Evolutionary conservation across 495 filamentous ascomycete genomes (phyloP), one percentile per base, ranked within the genome.

Genomic region (Talaromyces trachyspermus): DNA sequence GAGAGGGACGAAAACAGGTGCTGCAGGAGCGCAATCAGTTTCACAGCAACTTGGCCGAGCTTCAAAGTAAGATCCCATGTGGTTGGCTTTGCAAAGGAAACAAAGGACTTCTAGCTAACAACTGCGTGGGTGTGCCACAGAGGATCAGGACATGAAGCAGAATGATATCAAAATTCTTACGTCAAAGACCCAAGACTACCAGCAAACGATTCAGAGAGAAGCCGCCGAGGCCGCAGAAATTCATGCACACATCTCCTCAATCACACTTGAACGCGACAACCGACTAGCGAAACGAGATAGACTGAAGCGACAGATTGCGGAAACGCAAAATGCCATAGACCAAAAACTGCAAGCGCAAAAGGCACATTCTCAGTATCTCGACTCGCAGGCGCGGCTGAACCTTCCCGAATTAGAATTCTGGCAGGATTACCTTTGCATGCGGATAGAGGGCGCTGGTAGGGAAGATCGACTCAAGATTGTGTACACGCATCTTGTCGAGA

Each of bases 1-100:
- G 89, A 95, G 52, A 84, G 47, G 88, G 89, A 3, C 79, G 89
- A 14, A 92, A 89, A 66, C 81, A 84, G 40, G 86, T 97, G 5
- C 65, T 95, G 11, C 89, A 95, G 49, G 91, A 98, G 63, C 77
- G 88, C 53, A 97, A 96, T 62, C 83, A 94, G 49, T 97, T 96
- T 66, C 81, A 84, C 43, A 87, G 89, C 70, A 94, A 86, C 54
- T 69, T 96, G 37, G 84, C 87, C 15, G 91, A 97, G 59, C 64
- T 94, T 15, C 87, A 95, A 71, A 90, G 90, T 92, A 72, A 46
- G 69, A 46, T 6, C 12, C 45, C 7, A 25, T 41, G 15, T 25
- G 14, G 33, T 37, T 12, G 2, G n/a, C n/a, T n/a, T n/a, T n/a
- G n/a, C n/a, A n/a, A n/a, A n/a, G n/a, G n/a, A n/a, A n/a, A n/a